phyloP scores from a whole-genome alignment of 352 stramenopile species.

The Globisporangium perplexum region DNA sequence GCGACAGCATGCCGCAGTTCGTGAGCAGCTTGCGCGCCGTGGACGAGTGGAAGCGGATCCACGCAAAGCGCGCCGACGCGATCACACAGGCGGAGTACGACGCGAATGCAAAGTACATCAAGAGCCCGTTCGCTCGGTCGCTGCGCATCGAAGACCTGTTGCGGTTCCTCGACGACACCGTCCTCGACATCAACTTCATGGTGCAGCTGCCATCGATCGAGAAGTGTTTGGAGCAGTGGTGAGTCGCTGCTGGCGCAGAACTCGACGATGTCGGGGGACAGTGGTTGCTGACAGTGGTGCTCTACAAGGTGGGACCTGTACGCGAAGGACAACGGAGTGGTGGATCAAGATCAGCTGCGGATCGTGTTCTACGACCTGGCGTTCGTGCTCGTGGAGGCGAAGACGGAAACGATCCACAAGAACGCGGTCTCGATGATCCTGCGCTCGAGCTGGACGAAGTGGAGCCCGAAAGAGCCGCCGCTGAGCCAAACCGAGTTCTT shows the following conservation, averaged over 20 bases:
- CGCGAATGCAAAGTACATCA: constrained; percentile 66
- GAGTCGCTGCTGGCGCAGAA: neutral
- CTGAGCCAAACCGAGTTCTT: constrained; percentile 55
- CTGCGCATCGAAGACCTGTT: constrained; percentile 57
- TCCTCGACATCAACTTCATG: constrained; percentile 81
- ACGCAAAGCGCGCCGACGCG: constrained; percentile 47
- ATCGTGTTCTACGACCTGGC: constrained; percentile 67
- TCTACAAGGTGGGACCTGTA: constrained; percentile 44
- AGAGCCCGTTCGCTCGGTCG: constrained; percentile 62
- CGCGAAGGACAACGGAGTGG: constrained; percentile 21
- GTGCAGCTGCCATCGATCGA: constrained; percentile 80
- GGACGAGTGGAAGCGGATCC: constrained; percentile 65
- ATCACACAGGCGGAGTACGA: constrained; percentile 60
- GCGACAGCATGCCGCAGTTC: constrained; percentile 79
- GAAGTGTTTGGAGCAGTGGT: constrained; percentile 70
- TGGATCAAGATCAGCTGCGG: constrained; percentile 66
- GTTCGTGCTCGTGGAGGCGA: constrained; percentile 65
- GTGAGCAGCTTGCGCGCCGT: constrained; percentile 59
- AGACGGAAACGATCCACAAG: constrained; percentile 73
- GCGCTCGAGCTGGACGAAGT: constrained; percentile 63
- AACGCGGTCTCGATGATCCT: constrained; percentile 78
- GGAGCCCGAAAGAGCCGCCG: constrained; percentile 45
- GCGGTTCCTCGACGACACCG: constrained; percentile 67
- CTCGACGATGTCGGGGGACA: too few relatives aligned
- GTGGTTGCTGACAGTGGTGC: neutral